These are phyloP conservation scores for Endotrypanum monterogeii DNA, from an alignment of 208 protist genomes.

Conservation along the genomic window DNA sequence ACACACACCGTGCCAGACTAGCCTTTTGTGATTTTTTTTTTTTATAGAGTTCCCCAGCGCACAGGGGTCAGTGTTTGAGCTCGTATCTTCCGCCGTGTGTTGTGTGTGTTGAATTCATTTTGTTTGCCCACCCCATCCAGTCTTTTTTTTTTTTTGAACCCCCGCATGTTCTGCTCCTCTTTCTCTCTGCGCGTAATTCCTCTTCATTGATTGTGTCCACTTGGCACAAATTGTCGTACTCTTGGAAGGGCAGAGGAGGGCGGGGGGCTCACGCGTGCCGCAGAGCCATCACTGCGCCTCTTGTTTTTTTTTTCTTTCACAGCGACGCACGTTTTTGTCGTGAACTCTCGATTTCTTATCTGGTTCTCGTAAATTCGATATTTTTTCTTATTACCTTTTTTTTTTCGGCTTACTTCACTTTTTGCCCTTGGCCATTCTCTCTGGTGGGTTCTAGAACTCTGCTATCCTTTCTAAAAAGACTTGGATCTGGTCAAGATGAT, in stretches of 20 bases:
- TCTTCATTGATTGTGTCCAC: not conserved
- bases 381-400: slow-evolving; percentile 1
- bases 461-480: no score
- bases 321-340: not conserved
- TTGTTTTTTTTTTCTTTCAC: not conserved
- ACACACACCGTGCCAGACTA: not conserved
- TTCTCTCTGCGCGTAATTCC: not conserved
- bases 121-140: no score
- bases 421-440: slow-evolving; percentile 9
- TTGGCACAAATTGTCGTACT: not conserved
- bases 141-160: not conserved
- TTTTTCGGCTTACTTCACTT: slow-evolving; percentile 4
- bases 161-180: not conserved
- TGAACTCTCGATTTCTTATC: no score
- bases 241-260: not conserved
- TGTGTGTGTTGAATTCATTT: not conserved
- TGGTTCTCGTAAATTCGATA: not conserved
- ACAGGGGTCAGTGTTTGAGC: not conserved
- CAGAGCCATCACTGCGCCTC: no score
- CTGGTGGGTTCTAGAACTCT: slow-evolving; percentile 14
- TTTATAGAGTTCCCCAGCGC: not conserved
- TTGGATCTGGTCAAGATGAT: not conserved
- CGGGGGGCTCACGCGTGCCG: no score
- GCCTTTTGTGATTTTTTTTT: not conserved
- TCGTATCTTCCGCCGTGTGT: no score